Conservation (phyloP, 148 eudicot species). For the Chenopodium quinoa region DNA sequence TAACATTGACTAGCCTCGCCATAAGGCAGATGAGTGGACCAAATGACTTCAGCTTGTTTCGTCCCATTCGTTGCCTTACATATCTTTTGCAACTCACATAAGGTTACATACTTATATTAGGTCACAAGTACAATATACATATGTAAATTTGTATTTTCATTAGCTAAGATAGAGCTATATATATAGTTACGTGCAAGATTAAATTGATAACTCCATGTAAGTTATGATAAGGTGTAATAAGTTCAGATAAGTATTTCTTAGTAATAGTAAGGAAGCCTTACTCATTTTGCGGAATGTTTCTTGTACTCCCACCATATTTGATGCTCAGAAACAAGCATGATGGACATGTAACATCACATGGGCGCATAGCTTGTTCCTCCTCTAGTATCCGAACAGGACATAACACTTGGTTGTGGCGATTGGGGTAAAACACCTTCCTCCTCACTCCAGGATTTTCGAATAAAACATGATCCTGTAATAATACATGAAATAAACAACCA, state of each 20-base stretch:
- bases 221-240: not conserved
- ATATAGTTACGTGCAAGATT: not conserved
- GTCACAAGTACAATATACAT: not conserved
- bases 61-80: conserved; percentile 40
- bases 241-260: not conserved
- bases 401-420: conserved; percentile 23
- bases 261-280: not conserved
- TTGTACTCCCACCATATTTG: conserved; percentile 37
- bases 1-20: conserved; percentile 25
- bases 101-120: not conserved
- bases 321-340: conserved; percentile 39
- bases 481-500: not conserved
- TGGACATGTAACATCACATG: conserved; percentile 36
- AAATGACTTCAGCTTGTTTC: conserved; percentile 43
- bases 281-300: conserved; percentile 42
- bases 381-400: conserved; percentile 39
- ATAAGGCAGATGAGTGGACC: conserved; percentile 35
- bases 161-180: no score
- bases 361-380: conserved; percentile 38
- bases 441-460: conserved; percentile 36
- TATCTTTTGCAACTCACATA: conserved; percentile 22
- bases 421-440: conserved; percentile 35
- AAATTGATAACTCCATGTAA: not conserved
- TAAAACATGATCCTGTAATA: conserved; percentile 34
- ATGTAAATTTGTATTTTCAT: not conserved